Base-by-base conservation (phyloP, 495 filamentous ascomycete species). In the Melanomma pulvis-pyrius region DNA sequence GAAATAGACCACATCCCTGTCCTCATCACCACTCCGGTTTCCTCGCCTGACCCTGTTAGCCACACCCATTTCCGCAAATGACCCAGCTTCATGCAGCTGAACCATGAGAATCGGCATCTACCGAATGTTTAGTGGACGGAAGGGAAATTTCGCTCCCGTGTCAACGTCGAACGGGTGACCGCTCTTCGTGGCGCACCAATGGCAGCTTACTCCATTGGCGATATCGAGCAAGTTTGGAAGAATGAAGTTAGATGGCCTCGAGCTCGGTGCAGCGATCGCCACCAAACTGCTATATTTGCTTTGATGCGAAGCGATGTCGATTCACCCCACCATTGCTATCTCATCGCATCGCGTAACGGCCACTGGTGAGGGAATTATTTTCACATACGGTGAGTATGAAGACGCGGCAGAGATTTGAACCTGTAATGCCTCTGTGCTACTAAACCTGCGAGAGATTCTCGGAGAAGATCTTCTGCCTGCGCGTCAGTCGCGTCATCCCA, bases 1-100 rank as follows among this genome's bases (percentile, higher is more conserved):
- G 28, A 50, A 62, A 62, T 62, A 62, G 59, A 44, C 39, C n/a
- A 15, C n/a, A 44, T 7, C 13, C 39, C 17, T 44, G 9, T 15
- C 9, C 13, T 6, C 9, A n/a, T 15, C 39, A 44, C 39, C n/a
- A n/a, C n/a, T n/a, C n/a, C n/a, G n/a, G n/a, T n/a, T n/a, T n/a
- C n/a, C n/a, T n/a, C n/a, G n/a, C n/a, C n/a, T n/a, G n/a, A n/a
- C n/a, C 39, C 39, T 44, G 8, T n/a, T 6, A 15, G 9, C n/a
- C 39, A 44, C 39, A 15, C 39, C 39, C 39, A 44, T 44, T 44
- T 44, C 39, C 39, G 39, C 13, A 44, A 44, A 44, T 44, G 39
- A 15, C n/a, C n/a, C n/a, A 15, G 39, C 9, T 15, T 44, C 13
- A 44, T 15, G 39, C 39, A 44, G 39, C 39, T 44, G 39, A 44